Evolutionary conservation across 2,329 filamentous ascomycete species (phyloP).

Genomic region (Didymella arachidicola): DNA sequence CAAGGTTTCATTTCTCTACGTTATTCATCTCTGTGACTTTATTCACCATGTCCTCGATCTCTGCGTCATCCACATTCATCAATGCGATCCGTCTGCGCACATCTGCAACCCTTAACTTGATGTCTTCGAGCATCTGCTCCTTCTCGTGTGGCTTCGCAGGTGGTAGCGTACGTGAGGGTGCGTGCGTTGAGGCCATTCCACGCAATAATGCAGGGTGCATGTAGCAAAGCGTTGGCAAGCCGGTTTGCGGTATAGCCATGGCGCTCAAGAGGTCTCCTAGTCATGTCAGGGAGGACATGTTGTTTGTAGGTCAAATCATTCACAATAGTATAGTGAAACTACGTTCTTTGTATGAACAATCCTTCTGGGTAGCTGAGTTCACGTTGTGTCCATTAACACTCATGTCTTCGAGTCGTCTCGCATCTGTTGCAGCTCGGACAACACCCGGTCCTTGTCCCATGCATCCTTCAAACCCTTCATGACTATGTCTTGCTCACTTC

Average conservation of each 20-base stretch:
- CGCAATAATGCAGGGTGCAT: not conserved
- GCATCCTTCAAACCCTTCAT: slow-evolving; percentile 54
- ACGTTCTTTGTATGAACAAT: too few species aligned
- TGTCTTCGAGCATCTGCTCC: not conserved
- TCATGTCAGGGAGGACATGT: not conserved
- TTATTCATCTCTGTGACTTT: not conserved
- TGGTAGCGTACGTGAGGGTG: not conserved
- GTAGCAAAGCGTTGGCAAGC: slow-evolving; percentile 3
- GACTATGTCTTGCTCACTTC: slow-evolving; percentile 65
- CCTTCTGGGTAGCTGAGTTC: not conserved
- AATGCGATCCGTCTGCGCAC: not conserved
- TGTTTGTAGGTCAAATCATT: not conserved
- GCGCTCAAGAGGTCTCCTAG: too few species aligned
- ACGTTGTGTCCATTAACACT: not conserved
- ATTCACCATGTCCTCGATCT: not conserved
- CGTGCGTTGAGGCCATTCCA: slow-evolving; percentile 2
- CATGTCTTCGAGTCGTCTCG: slow-evolving; percentile 41
- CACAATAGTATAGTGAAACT: too few species aligned
- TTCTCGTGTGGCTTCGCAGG: not conserved
- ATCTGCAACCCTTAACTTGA: slow-evolving; percentile 1
- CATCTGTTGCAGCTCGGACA: slow-evolving; percentile 54
- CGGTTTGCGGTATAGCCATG: slow-evolving; percentile 3
- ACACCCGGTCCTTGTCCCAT: slow-evolving; percentile 52
- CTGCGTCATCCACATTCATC: slow-evolving; percentile 2
- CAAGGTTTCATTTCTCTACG: not conserved